Evolutionary conservation across 1,284 basidiomycete genomes (phyloP), one percentile per base, ranked within the genome.

Genomic region (Mycena sp.): DNA sequence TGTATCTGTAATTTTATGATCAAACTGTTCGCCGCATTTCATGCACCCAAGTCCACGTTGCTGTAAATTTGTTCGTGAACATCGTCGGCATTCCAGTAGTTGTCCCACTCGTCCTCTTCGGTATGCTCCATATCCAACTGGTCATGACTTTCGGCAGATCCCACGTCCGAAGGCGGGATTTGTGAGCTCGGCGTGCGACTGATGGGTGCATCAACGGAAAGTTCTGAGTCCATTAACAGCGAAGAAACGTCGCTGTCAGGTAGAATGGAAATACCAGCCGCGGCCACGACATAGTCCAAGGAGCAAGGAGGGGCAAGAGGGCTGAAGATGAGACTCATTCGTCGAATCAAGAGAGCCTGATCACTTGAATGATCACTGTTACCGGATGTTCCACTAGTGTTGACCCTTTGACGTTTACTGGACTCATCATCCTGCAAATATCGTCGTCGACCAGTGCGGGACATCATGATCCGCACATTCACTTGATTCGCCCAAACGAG

Each of bases 401-500:
- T 65, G 4, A 48, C 61, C 62, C 70, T 76, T 59, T 50, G 64
- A 4, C 71, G 69, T 68, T 85, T 64, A 19, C 11, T 58, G 38
- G 48, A 32, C 32, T 74, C 73, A 11, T 75, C 69, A 35, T 77
- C 78, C 32, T 83, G 78, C 9, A 91, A 69, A 66, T 88, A 80
- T 38, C 87, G 82, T 62, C 90, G 81, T 60, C 93, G 81, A 6
- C 86, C 85, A 0, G 95, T 96, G 17, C 93, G 85, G 48, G 85
- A 87, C 49, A 97, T 82, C 84, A 97, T 90, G 58, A 98, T 84
- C 12, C 96, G 85, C 4, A 83, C 83, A 67, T 96, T 96, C 63
- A 98, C 82, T 65, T 93, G 90, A 74, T 96, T 96, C 10, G 94
- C 91, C 96, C 96, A 98, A 2, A 89, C 89, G 51, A 96, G 87